Evolutionary conservation across 441 rosid species (phyloP), one percentile per base, ranked within the genome.

Genomic region (Pelargonium fulgidum): DNA sequence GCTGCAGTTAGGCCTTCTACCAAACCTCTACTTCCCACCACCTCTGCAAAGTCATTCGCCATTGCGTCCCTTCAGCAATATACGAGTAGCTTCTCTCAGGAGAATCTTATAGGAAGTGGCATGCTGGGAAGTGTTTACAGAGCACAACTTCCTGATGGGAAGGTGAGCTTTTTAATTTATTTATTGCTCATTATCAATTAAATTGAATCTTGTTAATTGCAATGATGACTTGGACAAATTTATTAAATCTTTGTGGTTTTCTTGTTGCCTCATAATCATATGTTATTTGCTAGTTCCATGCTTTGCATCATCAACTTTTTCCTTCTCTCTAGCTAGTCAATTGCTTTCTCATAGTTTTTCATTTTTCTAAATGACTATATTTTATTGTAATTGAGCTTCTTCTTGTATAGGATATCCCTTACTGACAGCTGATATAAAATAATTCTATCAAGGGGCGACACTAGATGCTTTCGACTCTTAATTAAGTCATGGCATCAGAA

Each of bases 21-120:
- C 42, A 82, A 74, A 61, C 39, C 64, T 10, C 64, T 94, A 42
- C 75, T 82, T 13, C 66, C 85, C 44, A 68, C 81, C 56, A 69
- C 76, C 79, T 81, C 89, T 29, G 70, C 77, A 41, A 85, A 69
- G 7, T 77, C 79, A 72, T 90, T 90, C 81, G 81, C 87, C 58
- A 77, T 92, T 70, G 99, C 99, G 54, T 85, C 89, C 62, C 99
- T 95, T 85, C 99, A 95, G 74, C 98, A 89, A 75, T 90, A 82
- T 71, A 95, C 99, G 19, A 88, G 88, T 66, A 95, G 99, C 87
- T 95, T 95, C 83, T 86, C 97, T 77, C 95, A 84, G 81, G 98
- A 90, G 67, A 95, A 90, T 82, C 81, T 87, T 64, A 78, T 95
- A 39, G 98, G 96, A 74, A 76, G 80, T 1, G 99, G 99, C 74